Evolutionary conservation across 2,329 filamentous ascomycete species (phyloP), one percentile per base, ranked within the genome.

Genomic region (Claviceps sp.): DNA sequence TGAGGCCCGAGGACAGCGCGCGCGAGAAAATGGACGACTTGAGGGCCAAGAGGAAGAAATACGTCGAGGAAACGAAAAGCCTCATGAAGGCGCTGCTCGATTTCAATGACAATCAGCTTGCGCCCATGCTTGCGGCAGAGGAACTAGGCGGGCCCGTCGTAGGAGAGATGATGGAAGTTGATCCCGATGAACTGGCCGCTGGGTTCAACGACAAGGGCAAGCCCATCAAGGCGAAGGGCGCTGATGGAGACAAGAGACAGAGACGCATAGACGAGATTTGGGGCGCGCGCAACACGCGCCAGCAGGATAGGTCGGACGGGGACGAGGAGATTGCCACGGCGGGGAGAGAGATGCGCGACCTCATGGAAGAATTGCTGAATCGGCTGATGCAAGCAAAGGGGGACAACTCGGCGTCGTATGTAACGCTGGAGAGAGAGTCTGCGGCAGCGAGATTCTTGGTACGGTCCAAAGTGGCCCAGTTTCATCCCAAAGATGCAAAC

Each of bases 101-200:
- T 16, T 94, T 94, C 61, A 82, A 91, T 53, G 79, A 87, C 55
- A 70, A 79, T 44, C 76, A 80, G 42, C 74, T 95, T 1, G 85
- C 85, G 1, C 69, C 78, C 3, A 86, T 91, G 80, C 72, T 95
- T 44, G 88, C 87, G 6, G 86, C 87, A 1, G 89, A 94, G 68
- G 86, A 89, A 61, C 74, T 90, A 1, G 89, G 89, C 7, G 88
- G 89, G 0, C 88, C 89, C 0, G 84, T 89, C 11, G 87, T 90
- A 1, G 87, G 89, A 3, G 84, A 88, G 57, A 72, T 84, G 59
- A 73, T 85, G 61, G 80, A 85, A 64, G 61, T 86, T 22, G 68
- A 82, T 71, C 59, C 76, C 8, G 76, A 84, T 45, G 77, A 77
- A 56, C 67, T 84, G 5, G 75, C 72, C 5, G 76, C 74, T 8